These are phyloP conservation scores for Psilocybe azurescens DNA, from an alignment of 768 basidiomycete species.

Conservation along the genomic window DNA sequence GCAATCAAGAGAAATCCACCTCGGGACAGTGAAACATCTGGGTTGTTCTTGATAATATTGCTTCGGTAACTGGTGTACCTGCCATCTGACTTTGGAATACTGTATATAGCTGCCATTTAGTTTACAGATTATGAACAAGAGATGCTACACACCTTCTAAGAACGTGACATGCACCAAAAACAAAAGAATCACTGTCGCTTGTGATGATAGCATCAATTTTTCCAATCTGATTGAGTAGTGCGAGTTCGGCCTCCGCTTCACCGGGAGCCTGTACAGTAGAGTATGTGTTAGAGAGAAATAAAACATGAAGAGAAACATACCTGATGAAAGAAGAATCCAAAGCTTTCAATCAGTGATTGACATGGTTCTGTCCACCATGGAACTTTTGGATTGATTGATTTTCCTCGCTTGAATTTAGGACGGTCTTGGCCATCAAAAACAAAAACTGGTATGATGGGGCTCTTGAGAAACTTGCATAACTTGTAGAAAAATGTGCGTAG, in stretches of 20 bases:
- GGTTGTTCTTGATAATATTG: background rate
- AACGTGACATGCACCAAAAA: slow-evolving; percentile 57
- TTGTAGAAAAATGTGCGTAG: slow-evolving; percentile 10
- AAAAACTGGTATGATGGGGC: slow-evolving; percentile 8
- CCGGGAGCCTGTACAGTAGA: slow-evolving; percentile 58
- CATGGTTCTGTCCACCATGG: slow-evolving; percentile 8
- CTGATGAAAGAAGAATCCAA: slow-evolving; percentile 44
- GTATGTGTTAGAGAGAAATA: slow-evolving; percentile 14
- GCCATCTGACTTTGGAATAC: slow-evolving; percentile 54
- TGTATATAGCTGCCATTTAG: slow-evolving; percentile 8
- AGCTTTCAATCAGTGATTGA: slow-evolving; percentile 41
- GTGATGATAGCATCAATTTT: slow-evolving; percentile 70
- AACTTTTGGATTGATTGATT: background rate
- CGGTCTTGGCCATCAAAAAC: slow-evolving; percentile 19
- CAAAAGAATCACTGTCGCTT: slow-evolving; percentile 72
- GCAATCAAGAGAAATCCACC: slow-evolving; percentile 11
- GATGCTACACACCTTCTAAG: too few relatives aligned
- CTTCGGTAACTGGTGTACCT: slow-evolving; percentile 24
- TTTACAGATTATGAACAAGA: too few relatives aligned
- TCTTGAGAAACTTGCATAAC: slow-evolving; percentile 7
- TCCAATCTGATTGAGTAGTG: slow-evolving; percentile 59
- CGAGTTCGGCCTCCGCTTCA: slow-evolving; percentile 82
- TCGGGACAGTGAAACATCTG: background rate
- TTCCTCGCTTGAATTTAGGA: slow-evolving; percentile 10
- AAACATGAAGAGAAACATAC: background rate